Evolutionary conservation across 768 basidiomycete genomes (phyloP), one percentile per base, ranked within the genome.

Genomic region (Clathrus columnatus): DNA sequence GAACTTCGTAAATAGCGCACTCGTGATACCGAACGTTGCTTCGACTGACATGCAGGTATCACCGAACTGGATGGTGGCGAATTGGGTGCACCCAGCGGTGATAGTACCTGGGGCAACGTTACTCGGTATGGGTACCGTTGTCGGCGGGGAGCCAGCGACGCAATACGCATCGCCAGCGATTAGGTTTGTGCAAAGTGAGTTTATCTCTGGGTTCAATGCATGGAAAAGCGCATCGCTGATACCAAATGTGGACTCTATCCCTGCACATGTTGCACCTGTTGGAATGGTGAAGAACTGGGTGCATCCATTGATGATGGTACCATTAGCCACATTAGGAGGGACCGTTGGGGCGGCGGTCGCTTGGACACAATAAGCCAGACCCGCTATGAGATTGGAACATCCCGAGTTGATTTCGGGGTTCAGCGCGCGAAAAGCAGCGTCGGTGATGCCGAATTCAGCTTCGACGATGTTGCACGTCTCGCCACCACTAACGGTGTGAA

Each of bases 161-260:
- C 45, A 47, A 47, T 47, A 47, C 24, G 45, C 6, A 7, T 47
- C 7, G 7, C 45, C 45, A 20, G 24, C 18, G 6, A 47, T 47
- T 6, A 47, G 45, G n/a, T 47, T 47, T 7, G 18, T 26, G 36
- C 51, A 52, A 18, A 11, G n/a, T 6, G 51, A 6, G 51, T 52
- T 52, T 5, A 52, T 52, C 50, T 52, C 50, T 24, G 50, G 50
- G 36, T 52, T 52, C 50, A 28, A 32, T 18, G 27, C n/a, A 36
- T 18, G 28, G 50, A 52, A 52, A n/a, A 23, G 27, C 10, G 50
- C 18, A 7, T 30, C 21, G 17, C 27, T 42, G 50, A 52, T 2
- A 24, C 29, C 23, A 18, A 52, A 52, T 18, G 32, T 36, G 24
- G 29, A 6, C 23, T 52, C 50, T n/a, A 52, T 52, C 10, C 20